Evolutionary conservation across 495 filamentous ascomycete species (phyloP), one percentile per base, ranked within the genome.

Genomic region (Hypoxylon subgilvum): DNA sequence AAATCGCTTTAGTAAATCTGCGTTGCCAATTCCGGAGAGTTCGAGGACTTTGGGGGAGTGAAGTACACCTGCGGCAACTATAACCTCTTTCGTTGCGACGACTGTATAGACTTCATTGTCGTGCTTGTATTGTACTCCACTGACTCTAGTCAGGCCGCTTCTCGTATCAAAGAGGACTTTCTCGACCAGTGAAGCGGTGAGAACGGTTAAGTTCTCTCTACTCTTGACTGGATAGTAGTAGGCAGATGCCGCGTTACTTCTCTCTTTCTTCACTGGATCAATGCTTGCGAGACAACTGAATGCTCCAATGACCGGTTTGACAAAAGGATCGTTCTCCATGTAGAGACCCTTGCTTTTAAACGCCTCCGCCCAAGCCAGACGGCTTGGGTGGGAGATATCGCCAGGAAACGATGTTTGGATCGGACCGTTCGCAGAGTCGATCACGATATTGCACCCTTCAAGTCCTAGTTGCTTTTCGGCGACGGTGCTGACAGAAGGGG

Each of bases 11-110:
- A 92, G 82, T 47, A 92, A 81, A 47, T 81, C 55, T 17, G 70
- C 67, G 18, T 83, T 83, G 10, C 91, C 91, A 34, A 96, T 79
- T 13, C 91, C 91, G 30, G 88, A 92, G 9, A 88, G 82, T 48
- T 92, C 77, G 1, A 85, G 71, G 10, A 87, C 67, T 57, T 84
- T 83, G 1, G 84, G 84, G 0, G 82, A 77, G 28, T 84, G 80
- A 0, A 87, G 47, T 17, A 79, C 72, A 14, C 84, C 84, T 0
- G 82, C 83, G 1, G 80, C 74, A 19, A 87, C 56, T 49, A 87
- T 82, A 21, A 87, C 79, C 43, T 87, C 82, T 19, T 65, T 75
- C 3, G 47, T 63, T 6, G 79, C 79, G 32, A 58, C 46, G 34
- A 64, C 54, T 2, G 18, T 16, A 22, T 39, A 44, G 34, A 52